These are phyloP conservation scores for Hemileia vastatrix DNA, from an alignment of 1,284 basidiomycete species.

Conservation along the genomic window DNA sequence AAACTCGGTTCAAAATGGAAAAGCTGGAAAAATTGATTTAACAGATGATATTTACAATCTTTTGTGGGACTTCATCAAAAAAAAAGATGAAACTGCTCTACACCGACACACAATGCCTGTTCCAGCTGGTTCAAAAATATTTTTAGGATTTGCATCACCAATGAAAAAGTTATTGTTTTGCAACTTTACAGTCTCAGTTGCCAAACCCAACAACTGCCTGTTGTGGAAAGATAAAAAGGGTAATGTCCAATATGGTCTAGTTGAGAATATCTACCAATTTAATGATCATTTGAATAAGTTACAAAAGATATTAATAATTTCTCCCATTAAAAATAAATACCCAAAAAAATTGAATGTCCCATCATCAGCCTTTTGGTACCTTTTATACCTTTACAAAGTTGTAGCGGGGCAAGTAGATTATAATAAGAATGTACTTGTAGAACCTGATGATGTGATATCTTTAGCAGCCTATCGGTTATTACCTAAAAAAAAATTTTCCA, in stretches of 20 bases:
- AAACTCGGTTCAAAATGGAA: not conserved
- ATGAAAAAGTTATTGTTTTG: not conserved
- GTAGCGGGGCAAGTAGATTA: not conserved
- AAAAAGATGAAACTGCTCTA: not conserved
- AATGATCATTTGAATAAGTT: not conserved
- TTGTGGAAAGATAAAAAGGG: not conserved
- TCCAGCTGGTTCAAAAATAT: not conserved
- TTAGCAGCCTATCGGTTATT: conserved; percentile 3
- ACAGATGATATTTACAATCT: not conserved
- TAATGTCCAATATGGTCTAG: not conserved
- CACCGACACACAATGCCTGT: not conserved
- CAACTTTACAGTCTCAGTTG: not conserved
- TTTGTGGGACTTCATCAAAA: not conserved
- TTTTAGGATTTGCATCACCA: not conserved
- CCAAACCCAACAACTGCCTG: conserved; percentile 8
- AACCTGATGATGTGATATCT: not conserved
- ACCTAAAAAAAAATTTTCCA: not conserved
- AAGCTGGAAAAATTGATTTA: not conserved
- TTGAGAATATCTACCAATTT: conserved; percentile 4
- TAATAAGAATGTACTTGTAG: not conserved
- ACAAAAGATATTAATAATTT: not conserved
- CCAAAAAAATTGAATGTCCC: not conserved
- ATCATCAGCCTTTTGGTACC: not conserved
- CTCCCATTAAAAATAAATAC: conserved; percentile 1
- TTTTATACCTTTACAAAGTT: conserved; percentile 1